Evolutionary conservation across 805 yeast genomes (phyloP).

Genomic region (Sungouiella blattae): DNA sequence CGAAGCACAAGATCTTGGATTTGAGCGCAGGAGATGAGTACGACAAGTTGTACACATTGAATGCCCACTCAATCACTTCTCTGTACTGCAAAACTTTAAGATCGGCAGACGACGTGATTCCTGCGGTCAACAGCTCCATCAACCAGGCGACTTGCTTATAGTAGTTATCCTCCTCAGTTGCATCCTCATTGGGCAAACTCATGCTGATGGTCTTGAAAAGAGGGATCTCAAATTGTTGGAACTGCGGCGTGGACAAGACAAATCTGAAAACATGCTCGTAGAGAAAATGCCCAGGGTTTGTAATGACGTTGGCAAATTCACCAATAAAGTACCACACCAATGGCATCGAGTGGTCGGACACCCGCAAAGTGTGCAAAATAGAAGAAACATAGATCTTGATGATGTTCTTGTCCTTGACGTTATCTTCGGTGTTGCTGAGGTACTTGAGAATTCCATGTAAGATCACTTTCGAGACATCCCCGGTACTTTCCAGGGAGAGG

Average conservation of each 20-base stretch:
- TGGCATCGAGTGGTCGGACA: conserved; percentile 12
- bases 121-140: conserved; percentile 43
- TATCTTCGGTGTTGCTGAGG: conserved; percentile 27
- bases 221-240: conserved; percentile 44
- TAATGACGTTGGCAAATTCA: conserved; percentile 52
- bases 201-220: conserved; percentile 37
- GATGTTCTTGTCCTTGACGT: conserved; percentile 54
- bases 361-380: conserved; percentile 34
- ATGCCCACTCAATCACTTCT: conserved; percentile 65
- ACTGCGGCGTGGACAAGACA: conserved; percentile 54
- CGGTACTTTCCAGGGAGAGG: conserved; percentile 33
- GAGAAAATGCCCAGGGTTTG: conserved; percentile 68
- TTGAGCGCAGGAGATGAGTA: conserved; percentile 40
- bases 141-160: conserved; percentile 68
- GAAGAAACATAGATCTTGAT: conserved; percentile 53
- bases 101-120: conserved; percentile 49
- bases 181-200: conserved; percentile 18
- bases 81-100: conserved; percentile 48
- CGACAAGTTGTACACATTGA: conserved; percentile 54
- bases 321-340: conserved; percentile 52
- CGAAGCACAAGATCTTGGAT: conserved; percentile 36
- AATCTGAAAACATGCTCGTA: conserved; percentile 70
- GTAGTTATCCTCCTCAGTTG: conserved; percentile 43
- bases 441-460: conserved; percentile 43
- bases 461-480: conserved; percentile 40